Evolutionary conservation across 176 grass and related monocot species (phyloP), one percentile per base, ranked within the genome.

Genomic region (Hyparrhenia diplandra): DNA sequence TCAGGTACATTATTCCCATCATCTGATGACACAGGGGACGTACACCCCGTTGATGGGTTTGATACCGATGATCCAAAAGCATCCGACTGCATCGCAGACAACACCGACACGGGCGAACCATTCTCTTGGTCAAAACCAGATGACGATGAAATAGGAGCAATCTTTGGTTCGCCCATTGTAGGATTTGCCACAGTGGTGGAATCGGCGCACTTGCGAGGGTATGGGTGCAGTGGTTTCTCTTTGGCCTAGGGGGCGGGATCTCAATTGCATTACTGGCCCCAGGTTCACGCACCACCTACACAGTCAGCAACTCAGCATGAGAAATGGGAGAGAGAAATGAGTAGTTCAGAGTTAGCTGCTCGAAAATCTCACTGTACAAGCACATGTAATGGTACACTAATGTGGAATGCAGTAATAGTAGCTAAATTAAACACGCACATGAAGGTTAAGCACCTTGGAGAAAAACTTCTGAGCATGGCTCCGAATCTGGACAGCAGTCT

Each of bases 381-480:
- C 31, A 78, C 9, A 57, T 65, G 4, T 32, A n/a, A 28, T 23
- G 23, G 39, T 64, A 20, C 6, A 64, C 24, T 47, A 37, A 1
- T 51, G 25, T 29, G 41, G n/a, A 55, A 74, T 62, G 39, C 24
- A 79, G 73, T 43, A 69, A 67, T 51, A n/a, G 8, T 13, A 58
- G 49, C 71, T 20, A 79, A 66, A 58, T n/a, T n/a, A n/a, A n/a
- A n/a, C n/a, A n/a, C n/a, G 29, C 81, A 51, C 76, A 29, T 62
- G 85, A 70, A 10, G 36, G 41, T 73, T 9, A 66, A 78, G 84
- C 75, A 98, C 95, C 95, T 95, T 98, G 21, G 92, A 93, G 88
- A 98, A 98, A 84, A 98, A 95, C 79, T 98, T 98, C 86, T 98
- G 95, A 61, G 95, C 95, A 84, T 98, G 95, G 76, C 95, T 98